Conservation (phyloP, 2,329 filamentous ascomycete genomes). For the Pseudopyrenochaeta lycopersici region DNA sequence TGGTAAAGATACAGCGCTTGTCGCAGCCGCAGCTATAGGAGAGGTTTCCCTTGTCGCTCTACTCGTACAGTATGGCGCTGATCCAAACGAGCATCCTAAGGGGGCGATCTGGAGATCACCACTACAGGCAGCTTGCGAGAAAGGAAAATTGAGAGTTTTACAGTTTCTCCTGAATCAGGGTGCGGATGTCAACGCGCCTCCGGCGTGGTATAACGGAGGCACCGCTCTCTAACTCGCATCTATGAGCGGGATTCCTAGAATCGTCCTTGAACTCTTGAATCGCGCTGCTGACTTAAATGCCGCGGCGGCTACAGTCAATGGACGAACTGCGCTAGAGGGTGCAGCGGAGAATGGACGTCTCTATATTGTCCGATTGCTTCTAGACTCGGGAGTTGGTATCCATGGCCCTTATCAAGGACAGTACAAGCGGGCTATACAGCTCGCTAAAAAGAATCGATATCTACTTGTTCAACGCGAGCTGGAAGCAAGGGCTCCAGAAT, state of each 20-base stretch:
- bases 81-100: background rate
- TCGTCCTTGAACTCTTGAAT: background rate
- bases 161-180: background rate
- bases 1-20: background rate
- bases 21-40: background rate
- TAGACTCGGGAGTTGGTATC: background rate
- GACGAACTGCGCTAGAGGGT: conserved; percentile 35
- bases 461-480: background rate
- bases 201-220: background rate
- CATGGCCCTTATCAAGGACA: background rate
- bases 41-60: background rate
- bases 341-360: conserved; percentile 40
- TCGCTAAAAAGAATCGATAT: background rate
- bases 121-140: background rate
- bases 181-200: conserved; percentile 3
- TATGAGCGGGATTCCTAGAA: background rate
- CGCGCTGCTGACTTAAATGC: background rate
- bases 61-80: background rate
- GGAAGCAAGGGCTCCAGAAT: background rate
- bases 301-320: conserved; percentile 6
- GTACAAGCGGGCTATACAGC: background rate
- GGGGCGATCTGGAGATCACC: background rate
- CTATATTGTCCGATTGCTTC: conserved; percentile 29
- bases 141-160: background rate
- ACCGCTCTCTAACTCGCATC: background rate